phyloP scores from a whole-genome alignment of 148 eudicot species.

The Vaccinium corymbosum region DNA sequence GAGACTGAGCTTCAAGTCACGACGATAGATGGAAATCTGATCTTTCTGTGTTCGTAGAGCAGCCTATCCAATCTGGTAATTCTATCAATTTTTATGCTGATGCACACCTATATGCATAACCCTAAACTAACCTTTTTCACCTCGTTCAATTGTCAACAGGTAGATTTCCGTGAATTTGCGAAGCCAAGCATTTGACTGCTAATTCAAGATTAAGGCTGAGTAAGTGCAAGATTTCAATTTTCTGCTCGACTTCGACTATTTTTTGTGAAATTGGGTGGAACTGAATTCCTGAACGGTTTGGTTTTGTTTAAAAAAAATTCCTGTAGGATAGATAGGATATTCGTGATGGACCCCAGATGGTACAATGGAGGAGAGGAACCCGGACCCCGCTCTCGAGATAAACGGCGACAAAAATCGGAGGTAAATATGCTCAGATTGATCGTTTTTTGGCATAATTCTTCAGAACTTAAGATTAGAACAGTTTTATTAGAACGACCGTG shows the following conservation, averaged over 20 bases:
- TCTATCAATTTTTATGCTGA: background rate
- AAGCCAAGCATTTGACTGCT: background rate
- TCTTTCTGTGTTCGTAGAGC: background rate
- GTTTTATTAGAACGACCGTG: background rate
- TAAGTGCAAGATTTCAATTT: background rate
- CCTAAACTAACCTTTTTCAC: background rate
- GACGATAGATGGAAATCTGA: background rate
- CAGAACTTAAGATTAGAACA: background rate
- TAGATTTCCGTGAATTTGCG: background rate
- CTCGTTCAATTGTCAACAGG: background rate
- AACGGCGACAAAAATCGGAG: slow-evolving; percentile 30
- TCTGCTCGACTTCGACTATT: background rate
- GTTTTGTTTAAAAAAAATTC: background rate
- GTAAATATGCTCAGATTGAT: slow-evolving; percentile 30
- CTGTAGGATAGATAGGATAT: slow-evolving; percentile 11
- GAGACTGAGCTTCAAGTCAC: background rate
- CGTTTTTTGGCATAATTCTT: background rate
- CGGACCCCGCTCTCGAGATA: slow-evolving; percentile 30
- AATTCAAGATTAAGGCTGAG: background rate
- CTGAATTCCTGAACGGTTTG: background rate
- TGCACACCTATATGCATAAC: background rate
- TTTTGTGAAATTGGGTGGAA: background rate
- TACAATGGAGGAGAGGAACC: slow-evolving; percentile 43
- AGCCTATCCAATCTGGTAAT: background rate
- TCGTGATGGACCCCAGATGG: slow-evolving; percentile 52